Base-by-base conservation (phyloP, 2,329 filamentous ascomycete genomes). In the Taxawa tesnikishii region DNA sequence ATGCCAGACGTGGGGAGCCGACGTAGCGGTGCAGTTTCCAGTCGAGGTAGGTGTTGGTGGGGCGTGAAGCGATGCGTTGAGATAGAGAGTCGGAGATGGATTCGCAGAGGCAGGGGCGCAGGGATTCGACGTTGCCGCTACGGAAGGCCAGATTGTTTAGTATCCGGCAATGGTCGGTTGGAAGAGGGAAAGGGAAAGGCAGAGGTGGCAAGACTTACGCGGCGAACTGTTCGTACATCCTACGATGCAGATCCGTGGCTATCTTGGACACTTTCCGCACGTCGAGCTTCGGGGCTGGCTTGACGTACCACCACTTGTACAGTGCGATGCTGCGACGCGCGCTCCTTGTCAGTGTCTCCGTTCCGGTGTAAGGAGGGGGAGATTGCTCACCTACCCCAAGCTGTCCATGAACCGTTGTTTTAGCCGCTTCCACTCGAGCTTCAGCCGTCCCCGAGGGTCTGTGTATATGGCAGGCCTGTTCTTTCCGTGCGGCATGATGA, bases 141-240 rank as follows among this genome's bases (percentile, higher is more conserved):
- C 8, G n/a, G n/a, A 23, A 23, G 19, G 19, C 8, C n/a, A 23
- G n/a, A n/a, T n/a, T n/a, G n/a, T n/a, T n/a, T n/a, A n/a, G n/a
- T n/a, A n/a, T n/a, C n/a, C n/a, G n/a, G n/a, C n/a, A n/a, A n/a
- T n/a, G n/a, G n/a, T n/a, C n/a, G n/a, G n/a, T n/a, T n/a, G n/a
- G n/a, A n/a, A n/a, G n/a, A n/a, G n/a, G n/a, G n/a, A n/a, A n/a
- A n/a, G n/a, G n/a, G n/a, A n/a, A n/a, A n/a, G n/a, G n/a, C n/a
- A n/a, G n/a, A n/a, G n/a, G 8, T 8, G 19, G 8, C 8, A n/a
- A n/a, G n/a, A 23, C 19, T 23, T 23, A 23, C 45, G 40, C 43
- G 15, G 65, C 63, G 39, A 68, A 64, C 14, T 58, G 52, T 15
- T 43, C 53, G 44, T 67, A 68, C 58, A 69, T 62, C 15, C 47